Percentiles rank a stretch among this genome's conserved stretches.
Conservation (phyloP, 495 filamentous ascomycete genomes). For the Podospora pseudoanserina region DNA sequence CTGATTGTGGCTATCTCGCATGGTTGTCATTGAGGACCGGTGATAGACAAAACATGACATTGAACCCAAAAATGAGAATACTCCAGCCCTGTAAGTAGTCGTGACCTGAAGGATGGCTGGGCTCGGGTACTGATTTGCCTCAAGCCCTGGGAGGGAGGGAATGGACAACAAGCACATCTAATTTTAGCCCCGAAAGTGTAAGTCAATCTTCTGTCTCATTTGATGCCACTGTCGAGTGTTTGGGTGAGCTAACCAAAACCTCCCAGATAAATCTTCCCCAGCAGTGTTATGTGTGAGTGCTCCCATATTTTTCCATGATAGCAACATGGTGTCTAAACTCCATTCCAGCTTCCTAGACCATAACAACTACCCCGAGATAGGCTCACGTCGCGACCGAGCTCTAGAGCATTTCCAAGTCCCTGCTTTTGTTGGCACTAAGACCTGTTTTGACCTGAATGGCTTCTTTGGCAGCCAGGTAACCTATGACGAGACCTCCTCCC, state of each 20-base stretch:
- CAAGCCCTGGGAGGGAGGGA: not conserved
- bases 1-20: not conserved
- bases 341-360: constrained; percentile 18
- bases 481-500: constrained; percentile 8
- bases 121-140: not conserved
- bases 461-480: constrained; percentile 22
- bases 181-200: constrained; percentile 4
- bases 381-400: constrained; percentile 13
- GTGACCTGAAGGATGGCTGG: no score
- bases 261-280: constrained; percentile 16
- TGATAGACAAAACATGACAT: not conserved
- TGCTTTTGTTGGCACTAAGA: constrained; percentile 20
- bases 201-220: not conserved
- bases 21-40: not conserved
- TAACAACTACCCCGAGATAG: constrained; percentile 12
- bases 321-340: not conserved
- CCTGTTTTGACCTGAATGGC: constrained; percentile 28
- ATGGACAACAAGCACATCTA: not conserved
- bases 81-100: constrained; percentile 9
- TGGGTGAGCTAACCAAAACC: not conserved
- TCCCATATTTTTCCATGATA: not conserved
- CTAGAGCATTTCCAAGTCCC: constrained; percentile 26
- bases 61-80: constrained; percentile 4
- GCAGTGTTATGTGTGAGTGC: constrained; percentile 21
- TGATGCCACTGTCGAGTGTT: not conserved